Base-by-base conservation (phyloP, 2,329 filamentous ascomycete species). In the Botrytis cinerea region DNA sequence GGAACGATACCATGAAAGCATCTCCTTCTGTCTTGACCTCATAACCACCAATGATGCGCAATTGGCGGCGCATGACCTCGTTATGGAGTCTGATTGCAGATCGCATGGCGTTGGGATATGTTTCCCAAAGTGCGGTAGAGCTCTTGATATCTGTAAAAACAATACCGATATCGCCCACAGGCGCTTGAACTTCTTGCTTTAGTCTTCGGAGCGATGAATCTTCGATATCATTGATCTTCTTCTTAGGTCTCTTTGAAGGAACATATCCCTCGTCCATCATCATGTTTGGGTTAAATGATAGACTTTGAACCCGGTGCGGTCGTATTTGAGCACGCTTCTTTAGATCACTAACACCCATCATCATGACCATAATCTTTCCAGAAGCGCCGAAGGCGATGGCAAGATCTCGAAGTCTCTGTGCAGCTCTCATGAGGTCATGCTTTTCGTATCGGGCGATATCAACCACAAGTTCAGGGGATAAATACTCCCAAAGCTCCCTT, bases 1-100 rank as follows among this genome's bases (percentile, higher is more conserved):
- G 93, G 83, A 99, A 99, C 16, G 95, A 97, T 46, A 99, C 96
- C 95, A 99, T 98, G 80, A 99, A 99, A 14, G 96, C 96, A 83
- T 99, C 96, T 78, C 96, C 96, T 93, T 99, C 96, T 28, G 96
- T 99, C 87, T 99, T 99, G 82, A 99, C 96, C 84, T 99, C 96
- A 80, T 98, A 99, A 1, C 96, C 96, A 80, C 96, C 96, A 78
- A 98, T 97, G 76, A 95, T 92, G 69, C 96, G 91, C 78, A 99
- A 85, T 81, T 98, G 95, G 73, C 96, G 89, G 77, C 96, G 92
- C 92, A 99, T 97, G 63, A 98, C 90, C 79, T 97, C 94, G 82
- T 99, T 99, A 86, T 99, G 96, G 78, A 97, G 91, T 83, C 95
- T 97, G 83, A 99, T 99, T 28, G 95, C 95, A 22, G 95, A 95